Evolutionary conservation across 2,329 filamentous ascomycete genomes (phyloP), one percentile per base, ranked within the genome.

Genomic region (Pseudogymnoascus sp.): DNA sequence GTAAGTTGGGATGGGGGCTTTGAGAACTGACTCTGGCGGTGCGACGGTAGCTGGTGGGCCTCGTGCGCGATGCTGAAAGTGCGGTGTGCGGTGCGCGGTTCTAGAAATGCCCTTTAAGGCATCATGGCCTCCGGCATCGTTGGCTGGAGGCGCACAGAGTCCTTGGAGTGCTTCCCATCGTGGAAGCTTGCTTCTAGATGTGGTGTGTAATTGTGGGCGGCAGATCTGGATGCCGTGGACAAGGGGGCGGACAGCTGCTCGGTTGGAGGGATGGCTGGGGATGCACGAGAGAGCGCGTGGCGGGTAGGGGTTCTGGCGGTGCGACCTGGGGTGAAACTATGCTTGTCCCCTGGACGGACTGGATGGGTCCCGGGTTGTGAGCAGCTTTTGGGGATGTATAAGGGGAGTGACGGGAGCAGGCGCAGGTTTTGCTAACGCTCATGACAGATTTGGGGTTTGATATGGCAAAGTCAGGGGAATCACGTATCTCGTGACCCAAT

Each of bases 221-320:
- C 7, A 50, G 43, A 50, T 50, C 43, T 41, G 18, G 43, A 50
- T 12, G 25, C 15, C 9, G 43, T 50, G 43, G n/a, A 50, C 25
- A n/a, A 28, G 22, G 43, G 25, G 25, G 25, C 43, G 43, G 43
- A 30, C n/a, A 4, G 43, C 22, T 50, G 43, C 43, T 28, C 25
- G 25, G 25, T 15, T 30, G 43, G n/a, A 18, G 38, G 38, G 38
- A 14, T 43, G 39, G 18, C 39, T 43, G 39, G 47, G 47, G 47
- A 20, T 33, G 28, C 47, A 53, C 47, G 47, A 53, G 47, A 33
- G 47, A 53, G 25, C 47, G 47, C 47, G 47, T 53, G 47, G 47
- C 25, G 12, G 47, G 47, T 53, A 53, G 28, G 47, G 47, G 15
- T 33, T n/a, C 18, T n/a, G 28, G 25, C 28, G 47, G 47, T 53